phyloP scores from a whole-genome alignment of 2,329 filamentous ascomycete genomes.

The Fusarium metavorans region DNA sequence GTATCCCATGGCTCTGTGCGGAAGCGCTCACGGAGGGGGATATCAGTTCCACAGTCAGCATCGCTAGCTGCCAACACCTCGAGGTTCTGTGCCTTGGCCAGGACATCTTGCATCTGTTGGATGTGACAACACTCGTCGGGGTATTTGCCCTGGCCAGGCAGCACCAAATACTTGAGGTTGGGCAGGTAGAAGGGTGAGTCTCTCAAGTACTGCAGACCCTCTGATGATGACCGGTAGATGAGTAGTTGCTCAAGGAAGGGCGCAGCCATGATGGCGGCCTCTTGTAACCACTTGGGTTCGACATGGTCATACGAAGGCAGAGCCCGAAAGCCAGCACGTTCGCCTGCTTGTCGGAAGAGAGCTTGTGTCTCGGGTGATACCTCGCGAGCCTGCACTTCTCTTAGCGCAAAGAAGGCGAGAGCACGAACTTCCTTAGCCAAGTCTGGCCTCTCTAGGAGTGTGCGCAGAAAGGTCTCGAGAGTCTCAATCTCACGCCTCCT shows the following conservation, averaged over 20 bases:
- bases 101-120: conserved; percentile 45
- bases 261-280: conserved; percentile 45
- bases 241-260: conserved; percentile 44
- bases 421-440: conserved; percentile 41
- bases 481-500: conserved; percentile 33
- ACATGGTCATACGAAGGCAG: conserved; percentile 39
- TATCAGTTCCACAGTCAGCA: conserved; percentile 43
- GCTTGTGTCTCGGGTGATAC: conserved; percentile 33
- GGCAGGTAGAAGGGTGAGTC: conserved; percentile 44
- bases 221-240: conserved; percentile 44
- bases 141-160: conserved; percentile 40
- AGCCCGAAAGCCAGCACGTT: conserved; percentile 42
- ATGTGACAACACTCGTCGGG: conserved; percentile 45
- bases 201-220: conserved; percentile 41
- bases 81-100: conserved; percentile 43
- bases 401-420: conserved; percentile 41
- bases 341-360: conserved; percentile 44
- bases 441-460: conserved; percentile 40
- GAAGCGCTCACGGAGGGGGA: conserved; percentile 42
- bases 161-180: conserved; percentile 44
- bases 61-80: conserved; percentile 42
- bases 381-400: conserved; percentile 19
- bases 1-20: conserved; percentile 43
- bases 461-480: conserved; percentile 39
- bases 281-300: conserved; percentile 45